Evolutionary conservation across 352 stramenopile genomes (phyloP).

Genomic region (Globisporangium rhizosaccharum): DNA sequence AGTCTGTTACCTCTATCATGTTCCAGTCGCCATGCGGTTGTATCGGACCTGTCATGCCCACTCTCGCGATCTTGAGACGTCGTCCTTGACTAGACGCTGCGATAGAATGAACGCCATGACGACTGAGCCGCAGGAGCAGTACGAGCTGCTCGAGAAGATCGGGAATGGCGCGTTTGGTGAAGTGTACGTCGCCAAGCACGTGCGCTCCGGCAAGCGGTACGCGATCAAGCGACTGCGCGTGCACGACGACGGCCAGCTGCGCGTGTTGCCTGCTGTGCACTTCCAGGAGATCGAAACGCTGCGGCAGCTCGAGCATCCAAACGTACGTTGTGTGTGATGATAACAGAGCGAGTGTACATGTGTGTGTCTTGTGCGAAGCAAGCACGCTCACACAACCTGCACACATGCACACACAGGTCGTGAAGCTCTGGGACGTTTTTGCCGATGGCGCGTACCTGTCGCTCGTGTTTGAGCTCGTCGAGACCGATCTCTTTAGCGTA

Average conservation of each 20-base stretch:
- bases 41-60: no score
- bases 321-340: slow-evolving; percentile 21
- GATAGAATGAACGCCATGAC: neutral
- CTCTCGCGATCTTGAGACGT: no score
- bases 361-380: neutral
- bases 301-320: slow-evolving; percentile 64
- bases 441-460: slow-evolving; percentile 49
- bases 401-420: slow-evolving; percentile 25
- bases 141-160: slow-evolving; percentile 60
- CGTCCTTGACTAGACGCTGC: no score
- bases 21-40: no score
- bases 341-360: neutral
- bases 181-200: slow-evolving; percentile 48
- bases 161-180: slow-evolving; percentile 69
- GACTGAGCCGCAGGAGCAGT: slow-evolving; percentile 18
- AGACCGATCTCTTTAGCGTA: slow-evolving; percentile 52
- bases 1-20: no score
- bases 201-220: slow-evolving; percentile 30
- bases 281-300: slow-evolving; percentile 78
- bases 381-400: neutral
- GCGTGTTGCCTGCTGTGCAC: slow-evolving; percentile 41
- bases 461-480: slow-evolving; percentile 72
- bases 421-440: slow-evolving; percentile 58
- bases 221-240: slow-evolving; percentile 62
- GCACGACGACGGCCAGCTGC: slow-evolving; percentile 34